Evolutionary conservation across 768 basidiomycete species (phyloP), one percentile per base, ranked within the genome.

Genomic region (Boletellus sp.): DNA sequence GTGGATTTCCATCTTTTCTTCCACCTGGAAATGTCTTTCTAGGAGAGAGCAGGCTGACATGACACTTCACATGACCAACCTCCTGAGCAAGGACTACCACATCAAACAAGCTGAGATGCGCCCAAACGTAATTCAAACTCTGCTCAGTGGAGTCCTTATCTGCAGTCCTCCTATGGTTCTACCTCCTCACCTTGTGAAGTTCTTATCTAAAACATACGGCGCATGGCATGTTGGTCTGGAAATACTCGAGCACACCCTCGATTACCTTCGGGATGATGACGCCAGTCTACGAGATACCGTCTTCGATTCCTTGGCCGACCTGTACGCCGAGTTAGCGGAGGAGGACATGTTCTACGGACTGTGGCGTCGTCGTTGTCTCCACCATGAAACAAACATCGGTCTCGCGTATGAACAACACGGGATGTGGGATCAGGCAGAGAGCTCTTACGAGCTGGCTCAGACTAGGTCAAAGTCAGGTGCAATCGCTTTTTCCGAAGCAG

Each of bases 291-390:
- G 86, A 13, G 94, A 97, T 44, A 86, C 83, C 39, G 84, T 92
- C 39, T 84, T 83, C 49, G 94, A 96, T 65, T 90, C 96, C 1
- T 76, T 99, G 26, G 88, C 92, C 15, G 96, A 98, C 62, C 76
- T 97, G 6, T 99, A 97, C 58, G 92, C 95, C 1, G 96, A 99
- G 63, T 71, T 99, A 38, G 85, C 84, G 3, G 96, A 99, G 71
- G 95, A 97, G 54, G 96, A 99, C 65, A 79, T 96, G 70, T 96
- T 97, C 66, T 94, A 99, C 63, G 96, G 96, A 0, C 72, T 96
- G 16, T 98, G 95, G 90, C 80, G 96, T 26, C 82, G 88, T 40
- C 89, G 96, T 10, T 86, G 84, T 40, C 77, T 92, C n/a, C 89
- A 91, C 57, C 68, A 78, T 3, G 96, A 99, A 59, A 97, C 94